Evolutionary conservation across 495 filamentous ascomycete genomes (phyloP).

Genomic region (Daldinia concentrica): DNA sequence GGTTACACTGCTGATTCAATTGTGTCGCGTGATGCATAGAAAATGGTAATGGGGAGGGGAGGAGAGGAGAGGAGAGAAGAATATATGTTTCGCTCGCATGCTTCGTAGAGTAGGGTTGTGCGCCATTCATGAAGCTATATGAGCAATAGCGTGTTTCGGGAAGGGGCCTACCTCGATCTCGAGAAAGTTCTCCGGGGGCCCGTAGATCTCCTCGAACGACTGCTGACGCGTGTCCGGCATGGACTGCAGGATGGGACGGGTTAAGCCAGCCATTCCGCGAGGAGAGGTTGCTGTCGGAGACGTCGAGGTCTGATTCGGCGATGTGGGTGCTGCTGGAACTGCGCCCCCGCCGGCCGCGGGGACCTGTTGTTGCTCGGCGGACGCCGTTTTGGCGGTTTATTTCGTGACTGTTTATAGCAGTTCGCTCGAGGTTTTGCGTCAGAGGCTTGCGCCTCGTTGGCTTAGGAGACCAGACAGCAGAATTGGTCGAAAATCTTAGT

Average conservation of each 20-base stretch:
- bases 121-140: neutral
- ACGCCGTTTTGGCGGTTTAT: conserved; percentile 54
- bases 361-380: conserved; percentile 40
- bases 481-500: neutral
- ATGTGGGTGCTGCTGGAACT: conserved; percentile 47
- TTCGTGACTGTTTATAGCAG: conserved; percentile 18
- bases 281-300: conserved; percentile 32
- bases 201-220: conserved; percentile 98
- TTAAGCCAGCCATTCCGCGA: conserved; percentile 55
- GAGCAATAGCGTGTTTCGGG: neutral
- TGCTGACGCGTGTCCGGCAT: conserved; percentile 88
- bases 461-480: conserved; percentile 16
- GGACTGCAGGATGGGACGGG: conserved; percentile 74
- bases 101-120: neutral
- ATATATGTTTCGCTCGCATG: conserved; percentile 3
- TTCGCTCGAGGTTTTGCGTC: conserved; percentile 16
- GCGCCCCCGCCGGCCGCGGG: conserved; percentile 37
- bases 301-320: conserved; percentile 41
- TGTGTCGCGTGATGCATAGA: conserved; percentile 21
- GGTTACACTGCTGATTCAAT: conserved; percentile 13
- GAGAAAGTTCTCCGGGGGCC: conserved; percentile 96
- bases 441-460: conserved; percentile 30
- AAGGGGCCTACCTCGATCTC: conserved; percentile 84
- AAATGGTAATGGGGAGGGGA: neutral
- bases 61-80: conserved; percentile 8